Evolutionary conservation across 176 grass and related monocot genomes (phyloP).

Genomic region (Zoysia japonica): DNA sequence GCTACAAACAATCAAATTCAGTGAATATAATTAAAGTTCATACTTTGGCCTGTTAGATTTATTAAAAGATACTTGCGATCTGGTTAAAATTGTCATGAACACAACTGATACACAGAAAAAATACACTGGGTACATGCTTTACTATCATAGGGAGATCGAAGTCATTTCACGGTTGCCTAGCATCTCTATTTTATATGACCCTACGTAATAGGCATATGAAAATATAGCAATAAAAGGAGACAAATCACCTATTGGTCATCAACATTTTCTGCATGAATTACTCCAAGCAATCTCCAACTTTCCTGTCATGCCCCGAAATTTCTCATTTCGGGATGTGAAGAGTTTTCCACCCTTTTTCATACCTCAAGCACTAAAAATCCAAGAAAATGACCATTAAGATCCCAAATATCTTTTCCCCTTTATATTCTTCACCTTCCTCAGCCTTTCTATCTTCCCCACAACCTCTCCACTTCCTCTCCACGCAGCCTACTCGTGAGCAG

Average conservation of each 20-base stretch:
- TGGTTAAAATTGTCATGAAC: conserved; percentile 4
- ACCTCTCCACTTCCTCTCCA: too few species aligned
- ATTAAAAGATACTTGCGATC: background rate
- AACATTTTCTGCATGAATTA: conserved; percentile 98
- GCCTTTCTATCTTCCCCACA: too few species aligned
- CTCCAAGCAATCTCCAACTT: conserved; percentile 88
- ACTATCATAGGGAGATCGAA: background rate
- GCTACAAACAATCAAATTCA: too few species aligned
- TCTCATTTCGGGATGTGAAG: too few species aligned
- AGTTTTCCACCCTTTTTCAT: too few species aligned
- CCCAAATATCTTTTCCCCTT: too few species aligned
- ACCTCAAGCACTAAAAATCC: too few species aligned
- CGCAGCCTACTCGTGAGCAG: too few species aligned
- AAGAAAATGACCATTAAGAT: too few species aligned
- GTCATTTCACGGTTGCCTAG: background rate
- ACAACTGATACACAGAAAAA: conserved; percentile 16
- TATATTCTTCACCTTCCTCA: too few species aligned
- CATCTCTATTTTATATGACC: background rate
- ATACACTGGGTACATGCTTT: background rate
- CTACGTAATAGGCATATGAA: conserved; percentile 24
- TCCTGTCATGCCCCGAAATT: too few species aligned
- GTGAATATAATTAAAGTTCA: background rate
- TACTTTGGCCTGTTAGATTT: conserved; percentile 18
- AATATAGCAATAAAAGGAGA: conserved; percentile 9
- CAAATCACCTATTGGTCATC: conserved; percentile 87